A percentile compares a stretch with the other conserved stretches of the same genome.
These are phyloP conservation scores for Mycena belliarum DNA, from an alignment of 768 basidiomycete species.

Conservation along the genomic window DNA sequence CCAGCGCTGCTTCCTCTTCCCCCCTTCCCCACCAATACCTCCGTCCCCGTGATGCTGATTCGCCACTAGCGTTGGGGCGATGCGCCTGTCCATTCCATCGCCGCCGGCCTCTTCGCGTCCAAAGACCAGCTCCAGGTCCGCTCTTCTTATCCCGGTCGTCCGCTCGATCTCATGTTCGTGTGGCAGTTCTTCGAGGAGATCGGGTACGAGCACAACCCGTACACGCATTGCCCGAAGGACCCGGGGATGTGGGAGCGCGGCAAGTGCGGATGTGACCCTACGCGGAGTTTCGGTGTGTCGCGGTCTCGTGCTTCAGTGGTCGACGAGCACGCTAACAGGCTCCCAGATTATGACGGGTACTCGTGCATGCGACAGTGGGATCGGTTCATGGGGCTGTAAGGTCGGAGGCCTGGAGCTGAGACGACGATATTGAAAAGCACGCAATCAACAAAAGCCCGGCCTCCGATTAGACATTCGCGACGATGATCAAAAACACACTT, in stretches of 20 bases:
- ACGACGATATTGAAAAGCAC: too few species aligned
- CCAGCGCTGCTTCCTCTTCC: too few species aligned
- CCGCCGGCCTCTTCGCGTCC: slow-evolving; percentile 57
- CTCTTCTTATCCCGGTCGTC: too few species aligned
- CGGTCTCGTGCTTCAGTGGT: too few species aligned
- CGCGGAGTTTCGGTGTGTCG: slow-evolving; percentile 57
- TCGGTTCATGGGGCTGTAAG: slow-evolving; percentile 10
- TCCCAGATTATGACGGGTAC: slow-evolving; percentile 55
- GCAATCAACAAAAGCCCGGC: too few species aligned
- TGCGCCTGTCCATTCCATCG: slow-evolving; percentile 71
- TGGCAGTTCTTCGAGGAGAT: slow-evolving; percentile 71
- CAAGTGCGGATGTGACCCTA: slow-evolving; percentile 50
- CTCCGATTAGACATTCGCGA: too few species aligned
- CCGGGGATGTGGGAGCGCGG: slow-evolving; percentile 38
- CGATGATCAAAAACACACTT: too few species aligned
- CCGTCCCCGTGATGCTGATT: background rate
- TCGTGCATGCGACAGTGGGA: slow-evolving; percentile 62
- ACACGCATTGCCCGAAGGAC: slow-evolving; percentile 49
- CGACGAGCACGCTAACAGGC: background rate
- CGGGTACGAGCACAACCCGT: slow-evolving; percentile 58
- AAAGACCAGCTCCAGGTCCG: slow-evolving; percentile 52
- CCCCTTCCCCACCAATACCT: background rate
- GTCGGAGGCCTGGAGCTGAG: background rate
- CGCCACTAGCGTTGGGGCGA: slow-evolving; percentile 51
- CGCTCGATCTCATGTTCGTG: too few species aligned